A percentile compares a stretch with the other conserved stretches of the same genome.
phyloP scores from a whole-genome alignment of 805 yeast species.

The Alloascoidea hylecoeti region DNA sequence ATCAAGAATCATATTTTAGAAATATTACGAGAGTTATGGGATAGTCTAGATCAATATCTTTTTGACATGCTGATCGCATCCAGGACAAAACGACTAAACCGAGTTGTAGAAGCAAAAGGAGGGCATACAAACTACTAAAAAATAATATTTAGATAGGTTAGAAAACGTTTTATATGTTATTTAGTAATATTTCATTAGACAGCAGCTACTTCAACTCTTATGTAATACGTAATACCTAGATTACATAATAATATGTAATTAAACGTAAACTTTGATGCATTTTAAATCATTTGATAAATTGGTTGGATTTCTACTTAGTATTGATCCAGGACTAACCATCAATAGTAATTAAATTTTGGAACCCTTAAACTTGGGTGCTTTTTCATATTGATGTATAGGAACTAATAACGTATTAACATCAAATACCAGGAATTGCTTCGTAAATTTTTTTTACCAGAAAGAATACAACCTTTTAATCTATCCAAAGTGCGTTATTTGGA shows the following conservation, averaged over 20 bases:
- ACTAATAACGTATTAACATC: conserved; percentile 72
- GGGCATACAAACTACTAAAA: too few species aligned
- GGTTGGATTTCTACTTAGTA: conserved; percentile 46
- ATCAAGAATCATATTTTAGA: too few species aligned
- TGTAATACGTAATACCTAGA: not conserved
- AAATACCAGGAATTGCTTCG: conserved; percentile 60
- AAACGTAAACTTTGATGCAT: conserved; percentile 76
- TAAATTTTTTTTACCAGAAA: conserved; percentile 51
- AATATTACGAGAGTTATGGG: too few species aligned
- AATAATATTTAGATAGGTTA: too few species aligned
- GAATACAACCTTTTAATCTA: conserved; percentile 79
- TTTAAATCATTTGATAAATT: conserved; percentile 57
- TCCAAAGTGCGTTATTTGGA: conserved; percentile 85
- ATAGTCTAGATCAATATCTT: too few species aligned
- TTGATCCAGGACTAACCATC: conserved; percentile 69
- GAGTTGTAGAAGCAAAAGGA: too few species aligned
- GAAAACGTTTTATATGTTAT: too few species aligned
- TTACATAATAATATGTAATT: conserved; percentile 50
- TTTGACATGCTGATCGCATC: too few species aligned
- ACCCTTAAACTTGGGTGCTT: conserved; percentile 69
- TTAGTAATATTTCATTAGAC: too few species aligned
- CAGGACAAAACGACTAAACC: too few species aligned
- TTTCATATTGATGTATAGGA: conserved; percentile 61
- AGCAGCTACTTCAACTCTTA: too few species aligned
- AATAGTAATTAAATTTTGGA: conserved; percentile 48